A percentile compares a stretch with the other conserved stretches of the same genome.
phyloP scores from a whole-genome alignment of 805 yeast species.

The Spathaspora sp. region DNA sequence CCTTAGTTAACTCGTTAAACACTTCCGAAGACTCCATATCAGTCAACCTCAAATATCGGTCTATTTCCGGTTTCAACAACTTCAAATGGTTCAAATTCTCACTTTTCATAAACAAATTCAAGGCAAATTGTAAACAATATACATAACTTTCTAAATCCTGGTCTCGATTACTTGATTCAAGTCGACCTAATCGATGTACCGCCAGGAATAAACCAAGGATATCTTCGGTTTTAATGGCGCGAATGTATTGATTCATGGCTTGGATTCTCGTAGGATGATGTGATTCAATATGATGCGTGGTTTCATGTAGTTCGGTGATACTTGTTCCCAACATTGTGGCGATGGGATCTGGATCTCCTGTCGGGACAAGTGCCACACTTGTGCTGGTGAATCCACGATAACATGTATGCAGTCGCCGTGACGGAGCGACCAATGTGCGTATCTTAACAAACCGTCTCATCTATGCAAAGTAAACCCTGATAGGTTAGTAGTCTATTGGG shows the following conservation, averaged over 20 bases:
- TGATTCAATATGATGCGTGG: not conserved
- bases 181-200: not conserved
- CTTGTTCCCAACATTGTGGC: not conserved
- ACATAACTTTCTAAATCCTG: not conserved
- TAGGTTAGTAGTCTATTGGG: not conserved
- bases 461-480: too few relatives aligned
- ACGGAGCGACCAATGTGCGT: not conserved
- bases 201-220: not conserved
- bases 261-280: not conserved
- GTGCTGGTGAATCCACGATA: not conserved
- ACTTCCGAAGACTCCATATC: not conserved
- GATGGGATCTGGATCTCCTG: not conserved
- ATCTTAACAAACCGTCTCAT: not conserved
- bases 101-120: not conserved
- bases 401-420: not conserved
- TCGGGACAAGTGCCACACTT: not conserved
- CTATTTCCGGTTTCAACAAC: not conserved
- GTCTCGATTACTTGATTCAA: not conserved
- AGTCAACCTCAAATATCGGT: not conserved
- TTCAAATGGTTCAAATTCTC: not conserved
- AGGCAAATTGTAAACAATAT: conserved; percentile 1
- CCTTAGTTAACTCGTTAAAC: not conserved
- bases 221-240: conserved; percentile 1
- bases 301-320: not conserved
- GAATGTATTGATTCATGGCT: not conserved